Percentiles rank a stretch among this genome's conserved stretches.
Evolutionary conservation across 352 stramenopile genomes (phyloP).

Genomic region (Elongisporangium undulatum): DNA sequence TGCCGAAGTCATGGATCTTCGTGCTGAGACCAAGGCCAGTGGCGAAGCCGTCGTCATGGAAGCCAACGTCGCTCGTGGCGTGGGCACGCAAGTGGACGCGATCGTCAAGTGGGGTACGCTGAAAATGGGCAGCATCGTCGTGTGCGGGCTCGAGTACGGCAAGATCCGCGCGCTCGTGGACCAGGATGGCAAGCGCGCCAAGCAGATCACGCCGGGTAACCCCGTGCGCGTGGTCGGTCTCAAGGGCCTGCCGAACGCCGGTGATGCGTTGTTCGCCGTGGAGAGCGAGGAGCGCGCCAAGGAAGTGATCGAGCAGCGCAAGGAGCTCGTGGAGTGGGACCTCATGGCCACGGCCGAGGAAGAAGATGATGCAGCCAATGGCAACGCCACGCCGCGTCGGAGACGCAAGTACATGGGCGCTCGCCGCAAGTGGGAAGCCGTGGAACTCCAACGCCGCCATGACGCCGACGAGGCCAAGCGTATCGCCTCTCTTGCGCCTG

Average conservation of each 20-base stretch:
- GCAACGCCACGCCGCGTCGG: constrained; percentile 15
- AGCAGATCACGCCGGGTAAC: constrained; percentile 86
- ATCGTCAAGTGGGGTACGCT: constrained; percentile 98
- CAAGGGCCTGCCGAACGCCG: constrained; percentile 78
- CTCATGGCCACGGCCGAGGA: constrained; percentile 59
- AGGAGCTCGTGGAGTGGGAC: constrained; percentile 74
- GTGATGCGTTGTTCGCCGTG: constrained; percentile 72
- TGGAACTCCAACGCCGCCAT: constrained; percentile 62
- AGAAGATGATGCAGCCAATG: constrained; percentile 19
- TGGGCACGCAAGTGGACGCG: constrained; percentile 94
- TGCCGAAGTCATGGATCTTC: constrained; percentile 95
- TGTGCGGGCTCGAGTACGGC: constrained; percentile 93
- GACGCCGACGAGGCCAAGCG: constrained; percentile 67
- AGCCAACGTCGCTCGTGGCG: constrained; percentile 90
- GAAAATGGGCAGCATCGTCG: constrained; percentile 91
- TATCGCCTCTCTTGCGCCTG: constrained; percentile 57
- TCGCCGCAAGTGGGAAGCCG: constrained; percentile 55
- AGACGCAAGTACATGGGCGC: constrained; percentile 50
- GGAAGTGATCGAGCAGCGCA: constrained; percentile 66
- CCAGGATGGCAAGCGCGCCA: constrained; percentile 75
- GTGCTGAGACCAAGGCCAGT: constrained; percentile 82
- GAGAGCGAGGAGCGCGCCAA: constrained; percentile 72
- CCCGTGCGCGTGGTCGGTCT: constrained; percentile 89
- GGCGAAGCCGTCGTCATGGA: constrained; percentile 97
- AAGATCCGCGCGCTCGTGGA: constrained; percentile 87